Evolutionary conservation across 2,329 filamentous ascomycete species (phyloP), one percentile per base, ranked within the genome.

Genomic region (Metarhizium anisopliae): DNA sequence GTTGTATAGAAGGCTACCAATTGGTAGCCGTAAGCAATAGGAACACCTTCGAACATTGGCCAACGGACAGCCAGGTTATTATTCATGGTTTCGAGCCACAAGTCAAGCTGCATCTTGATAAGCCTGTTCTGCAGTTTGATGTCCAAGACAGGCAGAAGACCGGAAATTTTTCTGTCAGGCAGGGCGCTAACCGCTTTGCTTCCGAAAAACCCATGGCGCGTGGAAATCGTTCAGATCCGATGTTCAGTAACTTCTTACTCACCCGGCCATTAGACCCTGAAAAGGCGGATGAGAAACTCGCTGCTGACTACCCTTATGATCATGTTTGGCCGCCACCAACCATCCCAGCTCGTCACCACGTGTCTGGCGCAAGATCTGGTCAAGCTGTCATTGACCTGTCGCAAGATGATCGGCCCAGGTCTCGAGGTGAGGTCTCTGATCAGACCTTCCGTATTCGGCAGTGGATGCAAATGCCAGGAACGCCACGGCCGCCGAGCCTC

Each of bases 1-100:
- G 86, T 16, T 85, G 84, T 62, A 95, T 96, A 55, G 89, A 94
- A 70, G 90, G 83, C 3, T 90, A 92, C 66, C 81, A 86, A 16
- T 73, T 96, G 16, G 74, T 92, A 4, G 89, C 88, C 2, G 80
- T 84, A 53, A 78, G 84, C 53, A 74, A 73, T 1, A 68, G 72
- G 29, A 77, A 81, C 6, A 74, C 74, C 2, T 78, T 84, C 53
- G 74, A 84, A 58, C 70, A 77, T 3, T 95, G 89, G 89, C 72
- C 81, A 51, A 79, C 78, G 57, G 80, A 92, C 56, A 72, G 72
- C 13, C 73, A 83, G 18, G 85, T 90, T 16, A 77, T 86, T 36
- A 86, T 95, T 38, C 83, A 89, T 62, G 77, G 79, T 0, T 95
- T 95, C 64, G 72, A 85, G 29, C 91, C 91, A 0, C 72, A 74